Evolutionary conservation across 306 rosid genomes (phyloP), one percentile per base, ranked within the genome.

Genomic region (Quercus rubra): DNA sequence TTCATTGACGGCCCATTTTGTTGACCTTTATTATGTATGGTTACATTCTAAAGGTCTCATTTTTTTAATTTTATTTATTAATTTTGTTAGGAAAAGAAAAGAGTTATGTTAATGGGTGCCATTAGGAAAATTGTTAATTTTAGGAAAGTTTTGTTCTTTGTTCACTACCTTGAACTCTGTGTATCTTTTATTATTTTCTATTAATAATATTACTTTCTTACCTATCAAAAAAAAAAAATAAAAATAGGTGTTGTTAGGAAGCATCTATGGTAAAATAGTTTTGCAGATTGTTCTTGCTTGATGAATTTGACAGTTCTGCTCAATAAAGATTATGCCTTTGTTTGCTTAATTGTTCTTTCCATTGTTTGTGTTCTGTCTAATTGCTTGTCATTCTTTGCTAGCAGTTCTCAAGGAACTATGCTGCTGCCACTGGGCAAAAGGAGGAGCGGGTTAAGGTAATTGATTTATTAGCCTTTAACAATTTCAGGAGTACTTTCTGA

Each of bases 381-480:
- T 70, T 75, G 25, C 66, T 79, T 51, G 17, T 10, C 66, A 28
- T 84, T 35, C 75, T 80, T 46, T 88, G 74, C 31, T 74, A 89
- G 87, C 91, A 96, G 98, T 80, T 85, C 57, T 83, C 90, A 12
- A 91, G 93, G 83, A 84, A 80, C 63, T 93, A 78, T 61, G 85
- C 98, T 35, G 79, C 86, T 4, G 55, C 88, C 14, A 63, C 98
- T 2, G 97, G 78, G 81, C 58, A 77, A 76, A 90, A 67, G 88
- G 94, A 90, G 21, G 63, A 7, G 49, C 88, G 80, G 74, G 83
- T 90, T 64, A 88, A 93, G 98, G 99, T 93, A 89, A 77, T 80
- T 43, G 46, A 72, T 38, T 18, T 30, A 7, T 56, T 71, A 74
- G 70, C 64, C 38, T 80, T 81, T 5, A 59, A 20, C 28, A 59